Base-by-base conservation (phyloP, 2,329 filamentous ascomycete species). In the Chrysoporthe cubensis region DNA sequence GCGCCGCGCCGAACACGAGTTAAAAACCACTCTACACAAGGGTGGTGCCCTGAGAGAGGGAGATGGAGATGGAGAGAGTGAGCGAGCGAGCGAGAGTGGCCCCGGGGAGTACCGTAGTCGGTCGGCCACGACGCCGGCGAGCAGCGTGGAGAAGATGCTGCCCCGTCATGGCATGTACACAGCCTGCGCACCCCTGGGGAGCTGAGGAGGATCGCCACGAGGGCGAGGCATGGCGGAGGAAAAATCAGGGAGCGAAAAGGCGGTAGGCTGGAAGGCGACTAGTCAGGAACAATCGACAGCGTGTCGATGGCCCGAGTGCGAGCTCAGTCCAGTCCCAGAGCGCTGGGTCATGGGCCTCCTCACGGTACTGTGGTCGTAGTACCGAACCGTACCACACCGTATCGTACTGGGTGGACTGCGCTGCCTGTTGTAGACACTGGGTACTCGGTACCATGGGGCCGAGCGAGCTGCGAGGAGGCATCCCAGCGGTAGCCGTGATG, bases 231-330 rank as follows among this genome's bases (percentile, higher is more conserved):
- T 48, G 44, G 43, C 34, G 16, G 21, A 52, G 62, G 60, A 50
- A 13, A 26, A 40, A 11, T 26, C 42, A 65, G 32, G 34, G n/a
- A 26, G 8, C 43, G 34, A 59, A 65, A 60, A 59, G 54, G 63
- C 54, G 63, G 63, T 52, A 59, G 63, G 43, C 56, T 59, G 60
- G 54, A 65, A 52, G 32, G 46, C 42, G 42, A 26, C 56, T 65
- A 65, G 63, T 59, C 63, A 65, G 63, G 63, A 65, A 65, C 63
- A 21, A 61, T 61, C 59, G 59, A 61, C 59, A 65, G 42, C 63
- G 54, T 59, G 63, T 34, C 63, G 42, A 65, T 57, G 63, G 43
- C 43, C 63, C 54, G 50, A 37, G 63, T 43, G 52, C 21, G 63
- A 40, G 37, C 26, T 26, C 26, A 40, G 5, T 43, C 54, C 63